phyloP scores from a whole-genome alignment of 768 basidiomycete genomes.

The Suillus lakei region DNA sequence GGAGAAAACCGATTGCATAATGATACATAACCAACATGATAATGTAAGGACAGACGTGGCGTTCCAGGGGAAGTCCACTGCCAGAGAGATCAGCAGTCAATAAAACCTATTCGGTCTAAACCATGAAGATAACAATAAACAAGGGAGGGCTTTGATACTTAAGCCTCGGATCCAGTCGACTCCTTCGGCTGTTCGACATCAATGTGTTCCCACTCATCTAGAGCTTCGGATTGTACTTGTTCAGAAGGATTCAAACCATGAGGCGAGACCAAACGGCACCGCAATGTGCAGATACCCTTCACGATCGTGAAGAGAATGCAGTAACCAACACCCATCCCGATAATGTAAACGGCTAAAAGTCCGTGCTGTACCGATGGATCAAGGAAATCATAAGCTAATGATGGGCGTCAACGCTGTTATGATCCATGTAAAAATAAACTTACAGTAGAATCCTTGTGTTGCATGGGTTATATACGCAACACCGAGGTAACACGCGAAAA shows the following conservation, averaged over 20 bases:
- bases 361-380: constrained; percentile 50
- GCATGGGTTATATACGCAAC: constrained; percentile 70
- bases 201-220: constrained; percentile 54
- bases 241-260: constrained; percentile 11
- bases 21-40: background rate
- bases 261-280: constrained; percentile 37
- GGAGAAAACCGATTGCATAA: background rate
- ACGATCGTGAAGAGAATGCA: constrained; percentile 56
- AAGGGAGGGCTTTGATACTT: background rate
- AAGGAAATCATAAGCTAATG: constrained; percentile 69
- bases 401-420: constrained; percentile 10
- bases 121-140: constrained; percentile 2
- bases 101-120: background rate
- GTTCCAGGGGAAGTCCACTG: background rate
- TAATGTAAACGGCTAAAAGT: constrained; percentile 62
- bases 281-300: constrained; percentile 44
- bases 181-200: constrained; percentile 28
- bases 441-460: constrained; percentile 69
- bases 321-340: constrained; percentile 60
- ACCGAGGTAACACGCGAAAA: constrained; percentile 62
- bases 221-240: constrained; percentile 23
- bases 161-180: constrained; percentile 15
- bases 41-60: background rate
- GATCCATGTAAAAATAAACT: constrained; percentile 25
- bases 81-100: background rate